Base-by-base conservation (phyloP, 2,329 filamentous ascomycete genomes). In the Xylariaceae sp. region DNA sequence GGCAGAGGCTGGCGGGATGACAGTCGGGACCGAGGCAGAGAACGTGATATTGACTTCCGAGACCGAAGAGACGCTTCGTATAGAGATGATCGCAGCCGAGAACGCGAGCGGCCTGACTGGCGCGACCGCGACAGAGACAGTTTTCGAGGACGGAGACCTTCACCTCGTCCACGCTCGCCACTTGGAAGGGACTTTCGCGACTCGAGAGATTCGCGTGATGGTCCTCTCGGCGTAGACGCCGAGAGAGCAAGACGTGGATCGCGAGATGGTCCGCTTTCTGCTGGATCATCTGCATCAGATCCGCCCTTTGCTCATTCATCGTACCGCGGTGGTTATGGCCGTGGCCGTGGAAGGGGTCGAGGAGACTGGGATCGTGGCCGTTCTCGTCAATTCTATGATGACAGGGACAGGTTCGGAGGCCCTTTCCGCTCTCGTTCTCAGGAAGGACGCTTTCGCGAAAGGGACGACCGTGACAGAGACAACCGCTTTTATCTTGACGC, bases 201-300 rank as follows among this genome's bases (percentile, higher is more conserved):
- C 74, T 77, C 66, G 75, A 83, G 59, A 72, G 80, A 67, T 51
- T 44, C 72, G 70, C 64, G 71, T 56, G 82, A 86, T 67, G 73
- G 76, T 1, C 86, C 85, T 0, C 77, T 86, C 37, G 85, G 84
- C 51, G 76, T 88, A 5, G 88, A 92, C 64, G 79, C 85, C 6
- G 85, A 87, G 59, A 81, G 88, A 59, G 83, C 85, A 15, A 80
- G 88, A 56, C 80, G 88, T 51, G 85, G 82, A 13, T 90, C 88
- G 7, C 80, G 89, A 68, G 89, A 92, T 67, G 88, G 88, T 0
- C 88, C 88, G 9, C 81, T 85, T 18, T 89, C 88, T 1, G 87
- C 86, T 15, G 86, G 86, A 3, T 90, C 88, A 2, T 85, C 84
- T 8, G 85, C 84, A 18, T 89, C 88, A 0, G 88, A 92, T 62